These are phyloP conservation scores for Globisporangium irregulare DNA, from an alignment of 352 stramenopile species.

Conservation along the genomic window DNA sequence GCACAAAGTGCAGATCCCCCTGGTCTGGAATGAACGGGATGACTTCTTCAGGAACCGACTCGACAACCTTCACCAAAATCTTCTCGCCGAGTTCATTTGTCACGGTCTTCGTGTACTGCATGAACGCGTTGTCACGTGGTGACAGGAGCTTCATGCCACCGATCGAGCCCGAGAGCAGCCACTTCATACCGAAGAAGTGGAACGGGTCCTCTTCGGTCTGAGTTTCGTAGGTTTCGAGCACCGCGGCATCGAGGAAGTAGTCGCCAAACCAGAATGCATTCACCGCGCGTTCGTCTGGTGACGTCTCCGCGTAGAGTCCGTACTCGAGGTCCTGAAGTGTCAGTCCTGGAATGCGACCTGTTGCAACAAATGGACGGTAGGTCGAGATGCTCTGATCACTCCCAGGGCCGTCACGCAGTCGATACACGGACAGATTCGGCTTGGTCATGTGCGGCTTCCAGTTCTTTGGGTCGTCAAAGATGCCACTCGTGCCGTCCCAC, in stretches of 20 bases:
- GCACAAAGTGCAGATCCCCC: conserved; percentile 50
- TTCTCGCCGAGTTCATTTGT: conserved; percentile 38
- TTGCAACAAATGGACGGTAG: conserved; percentile 44
- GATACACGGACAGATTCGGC: conserved; percentile 52
- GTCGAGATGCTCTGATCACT: conserved; percentile 16
- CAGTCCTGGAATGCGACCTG: conserved; percentile 51
- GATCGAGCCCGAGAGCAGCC: conserved; percentile 46
- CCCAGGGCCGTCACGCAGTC: conserved; percentile 5
- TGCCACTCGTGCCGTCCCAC: conserved; percentile 55
- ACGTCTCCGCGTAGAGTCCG: conserved; percentile 67
- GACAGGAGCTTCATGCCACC: conserved; percentile 49
- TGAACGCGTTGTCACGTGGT: conserved; percentile 55
- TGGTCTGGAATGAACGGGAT: conserved; percentile 27
- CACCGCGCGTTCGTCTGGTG: conserved; percentile 55
- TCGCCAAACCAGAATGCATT: conserved; percentile 58
- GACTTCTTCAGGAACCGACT: conserved; percentile 52
- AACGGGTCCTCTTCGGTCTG: conserved; percentile 63
- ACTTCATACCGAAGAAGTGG: conserved; percentile 75
- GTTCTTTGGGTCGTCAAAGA: conserved; percentile 46
- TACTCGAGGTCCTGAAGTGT: conserved; percentile 67
- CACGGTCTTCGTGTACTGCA: conserved; percentile 57
- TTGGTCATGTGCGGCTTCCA: conserved; percentile 63
- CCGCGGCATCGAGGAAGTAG: conserved; percentile 63
- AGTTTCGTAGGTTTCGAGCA: conserved; percentile 54
- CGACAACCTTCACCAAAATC: conserved; percentile 58